Evolutionary conservation across 78 protist species (phyloP).

Genomic region (Dictyostelium capitatum): DNA sequence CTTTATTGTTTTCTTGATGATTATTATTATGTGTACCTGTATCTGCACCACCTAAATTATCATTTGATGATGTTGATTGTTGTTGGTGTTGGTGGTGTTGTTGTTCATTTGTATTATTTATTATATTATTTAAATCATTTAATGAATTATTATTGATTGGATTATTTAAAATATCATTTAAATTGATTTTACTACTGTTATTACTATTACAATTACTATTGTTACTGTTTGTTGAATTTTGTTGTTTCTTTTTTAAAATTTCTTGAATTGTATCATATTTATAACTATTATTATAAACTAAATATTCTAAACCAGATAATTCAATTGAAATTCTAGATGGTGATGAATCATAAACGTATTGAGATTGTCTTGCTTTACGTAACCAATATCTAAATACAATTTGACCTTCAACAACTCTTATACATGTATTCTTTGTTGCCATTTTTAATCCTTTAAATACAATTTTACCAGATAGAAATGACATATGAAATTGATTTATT

Average conservation of each 20-base stretch:
- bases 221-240: background rate
- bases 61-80: background rate
- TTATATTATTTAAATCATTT: slow-evolving; percentile 20
- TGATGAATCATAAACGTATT: slow-evolving; percentile 6
- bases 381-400: slow-evolving; percentile 67
- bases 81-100: background rate
- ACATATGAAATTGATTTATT: slow-evolving; percentile 43
- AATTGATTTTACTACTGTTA: background rate
- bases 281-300: slow-evolving; percentile 64
- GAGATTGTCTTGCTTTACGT: slow-evolving; percentile 41
- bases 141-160: background rate
- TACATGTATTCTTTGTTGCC: slow-evolving; percentile 70
- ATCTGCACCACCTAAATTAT: background rate
- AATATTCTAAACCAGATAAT: slow-evolving; percentile 76
- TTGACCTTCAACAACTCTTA: slow-evolving; percentile 50
- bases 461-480: slow-evolving; percentile 57
- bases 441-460: slow-evolving; percentile 58
- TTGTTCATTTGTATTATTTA: background rate
- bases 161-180: slow-evolving; percentile 8
- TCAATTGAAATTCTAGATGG: slow-evolving; percentile 49
- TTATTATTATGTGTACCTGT: no score
- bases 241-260: slow-evolving; percentile 23
- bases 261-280: slow-evolving; percentile 71
- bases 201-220: background rate
- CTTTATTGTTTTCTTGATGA: background rate